Percentiles rank a stretch among this genome's conserved stretches.
Evolutionary conservation across 768 basidiomycete species (phyloP).

Genomic region (Agaricus blazei): DNA sequence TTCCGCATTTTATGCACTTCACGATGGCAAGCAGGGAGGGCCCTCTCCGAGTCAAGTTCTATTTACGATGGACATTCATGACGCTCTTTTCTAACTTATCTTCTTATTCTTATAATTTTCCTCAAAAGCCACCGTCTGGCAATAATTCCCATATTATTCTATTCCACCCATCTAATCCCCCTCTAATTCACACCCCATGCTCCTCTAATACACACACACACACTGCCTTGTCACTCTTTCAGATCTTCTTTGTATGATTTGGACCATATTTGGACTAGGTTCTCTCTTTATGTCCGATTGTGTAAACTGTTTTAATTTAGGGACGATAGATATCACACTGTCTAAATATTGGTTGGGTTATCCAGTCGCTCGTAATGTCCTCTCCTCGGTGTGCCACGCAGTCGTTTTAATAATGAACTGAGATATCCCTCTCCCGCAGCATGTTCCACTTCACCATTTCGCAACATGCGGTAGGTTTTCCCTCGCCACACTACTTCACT

Average conservation of each 20-base stretch:
- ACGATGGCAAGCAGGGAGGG: slow-evolving; percentile 15
- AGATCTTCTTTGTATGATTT: slow-evolving; percentile 5
- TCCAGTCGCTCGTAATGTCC: slow-evolving; percentile 30
- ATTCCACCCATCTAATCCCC: background rate
- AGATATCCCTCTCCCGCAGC: slow-evolving; percentile 16
- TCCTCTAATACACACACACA: slow-evolving; percentile 4
- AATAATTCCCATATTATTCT: slow-evolving; percentile 1
- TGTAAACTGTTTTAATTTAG: slow-evolving; percentile 7
- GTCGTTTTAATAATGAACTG: slow-evolving; percentile 21
- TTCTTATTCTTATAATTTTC: slow-evolving; percentile 8
- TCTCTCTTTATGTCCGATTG: background rate
- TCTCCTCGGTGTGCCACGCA: slow-evolving; percentile 15
- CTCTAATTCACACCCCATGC: slow-evolving; percentile 1
- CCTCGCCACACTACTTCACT: slow-evolving; percentile 88
- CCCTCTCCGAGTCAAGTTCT: slow-evolving; percentile 9
- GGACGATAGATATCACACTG: background rate
- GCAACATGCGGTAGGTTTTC: slow-evolving; percentile 62
- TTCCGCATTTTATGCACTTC: slow-evolving; percentile 32
- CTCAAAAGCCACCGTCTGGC: slow-evolving; percentile 6
- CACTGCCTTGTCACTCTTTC: slow-evolving; percentile 7
- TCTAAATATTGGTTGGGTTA: slow-evolving; percentile 9
- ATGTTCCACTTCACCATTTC: slow-evolving; percentile 63
- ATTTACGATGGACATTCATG: slow-evolving; percentile 11
- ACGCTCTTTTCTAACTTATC: slow-evolving; percentile 7
- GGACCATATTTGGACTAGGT: background rate